Evolutionary conservation across 1,284 basidiomycete species (phyloP).

Genomic region (Ceratobasidium sp.): DNA sequence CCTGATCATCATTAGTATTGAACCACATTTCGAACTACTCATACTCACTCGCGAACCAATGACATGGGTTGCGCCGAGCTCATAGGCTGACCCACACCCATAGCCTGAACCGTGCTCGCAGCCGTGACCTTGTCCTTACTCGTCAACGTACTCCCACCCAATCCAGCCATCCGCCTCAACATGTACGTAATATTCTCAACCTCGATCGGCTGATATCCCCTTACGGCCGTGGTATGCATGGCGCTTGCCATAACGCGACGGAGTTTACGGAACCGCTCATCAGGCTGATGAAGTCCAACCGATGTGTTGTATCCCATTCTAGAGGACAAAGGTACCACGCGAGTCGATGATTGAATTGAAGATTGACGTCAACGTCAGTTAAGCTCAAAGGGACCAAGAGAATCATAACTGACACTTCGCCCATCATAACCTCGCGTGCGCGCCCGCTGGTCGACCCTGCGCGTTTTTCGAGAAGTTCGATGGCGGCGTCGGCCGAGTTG

Average conservation of each 20-base stretch:
- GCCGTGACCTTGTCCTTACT: not conserved
- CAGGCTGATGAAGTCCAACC: constrained; percentile 38
- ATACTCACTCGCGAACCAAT: constrained; percentile 31
- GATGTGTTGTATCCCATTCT: constrained; percentile 35
- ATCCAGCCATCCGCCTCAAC: constrained; percentile 45
- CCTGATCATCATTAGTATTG: constrained; percentile 8
- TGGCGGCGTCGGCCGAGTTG: constrained; percentile 62
- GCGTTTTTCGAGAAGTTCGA: constrained; percentile 69
- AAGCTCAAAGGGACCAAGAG: constrained; percentile 9
- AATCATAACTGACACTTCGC: constrained; percentile 55
- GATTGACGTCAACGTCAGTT: not conserved
- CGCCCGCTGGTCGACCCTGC: constrained; percentile 75
- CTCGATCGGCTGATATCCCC: constrained; percentile 24
- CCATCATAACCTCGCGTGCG: constrained; percentile 67
- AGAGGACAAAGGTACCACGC: constrained; percentile 24
- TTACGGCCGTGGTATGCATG: constrained; percentile 26
- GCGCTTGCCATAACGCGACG: constrained; percentile 33
- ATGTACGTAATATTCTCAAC: constrained; percentile 26
- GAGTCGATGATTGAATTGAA: not conserved
- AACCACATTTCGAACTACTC: not conserved
- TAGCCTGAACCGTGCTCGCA: not conserved
- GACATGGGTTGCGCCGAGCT: constrained; percentile 25
- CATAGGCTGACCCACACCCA: constrained; percentile 9
- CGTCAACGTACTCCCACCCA: constrained; percentile 44
- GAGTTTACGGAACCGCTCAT: constrained; percentile 31